These are phyloP conservation scores for Cyamopsis tetragonoloba DNA, from an alignment of 306 rosid species.

Conservation along the genomic window DNA sequence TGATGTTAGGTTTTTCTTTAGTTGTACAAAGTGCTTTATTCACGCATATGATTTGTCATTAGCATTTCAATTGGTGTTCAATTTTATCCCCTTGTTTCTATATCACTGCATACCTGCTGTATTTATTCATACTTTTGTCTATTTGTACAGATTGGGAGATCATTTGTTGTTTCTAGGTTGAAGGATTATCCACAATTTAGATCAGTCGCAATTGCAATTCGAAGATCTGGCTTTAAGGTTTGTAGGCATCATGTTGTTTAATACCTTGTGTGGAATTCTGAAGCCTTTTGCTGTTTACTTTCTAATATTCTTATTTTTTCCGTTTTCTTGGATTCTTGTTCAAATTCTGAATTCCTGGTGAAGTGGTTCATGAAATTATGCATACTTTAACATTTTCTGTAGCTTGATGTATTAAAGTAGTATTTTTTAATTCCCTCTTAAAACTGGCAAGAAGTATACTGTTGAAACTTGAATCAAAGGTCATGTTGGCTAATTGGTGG, in stretches of 20 bases:
- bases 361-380: conserved; percentile 10
- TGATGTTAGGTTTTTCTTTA: background rate
- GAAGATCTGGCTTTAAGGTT: conserved; percentile 76
- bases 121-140: conserved; percentile 17
- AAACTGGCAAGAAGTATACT: background rate
- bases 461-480: background rate
- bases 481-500: conserved; percentile 7
- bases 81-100: conserved; percentile 3
- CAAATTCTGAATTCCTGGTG: background rate
- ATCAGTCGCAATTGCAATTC: conserved; percentile 83
- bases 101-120: conserved; percentile 2
- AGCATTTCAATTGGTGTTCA: background rate
- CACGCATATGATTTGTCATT: background rate
- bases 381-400: background rate
- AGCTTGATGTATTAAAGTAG: conserved; percentile 5
- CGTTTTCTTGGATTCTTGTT: background rate
- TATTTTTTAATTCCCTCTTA: conserved; percentile 2
- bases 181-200: conserved; percentile 92
- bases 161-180: conserved; percentile 81
- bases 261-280: background rate
- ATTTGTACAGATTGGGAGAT: conserved; percentile 75
- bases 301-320: conserved; percentile 4
- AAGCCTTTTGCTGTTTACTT: background rate
- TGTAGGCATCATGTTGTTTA: conserved; percentile 30
- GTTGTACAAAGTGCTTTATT: background rate